These are phyloP conservation scores for Myochromella boudieri DNA, from an alignment of 768 basidiomycete species.

Conservation along the genomic window DNA sequence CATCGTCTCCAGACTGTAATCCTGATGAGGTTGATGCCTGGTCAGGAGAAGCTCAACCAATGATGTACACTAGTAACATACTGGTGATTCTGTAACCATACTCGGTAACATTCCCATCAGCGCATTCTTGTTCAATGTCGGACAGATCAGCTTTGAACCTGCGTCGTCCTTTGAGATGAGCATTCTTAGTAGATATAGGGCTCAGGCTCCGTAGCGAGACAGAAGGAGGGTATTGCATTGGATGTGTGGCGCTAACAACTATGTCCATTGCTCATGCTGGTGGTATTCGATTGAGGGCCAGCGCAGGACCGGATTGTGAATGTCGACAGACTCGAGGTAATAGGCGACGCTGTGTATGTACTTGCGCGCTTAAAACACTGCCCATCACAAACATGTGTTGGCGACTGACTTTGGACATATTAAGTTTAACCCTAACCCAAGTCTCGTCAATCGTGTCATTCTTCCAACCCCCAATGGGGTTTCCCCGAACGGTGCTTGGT, in stretches of 20 bases:
- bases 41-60: not conserved
- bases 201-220: not conserved
- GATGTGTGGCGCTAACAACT: conserved; percentile 3
- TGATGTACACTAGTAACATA: conserved; percentile 23
- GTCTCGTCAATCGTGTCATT: no score
- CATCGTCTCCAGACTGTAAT: conserved; percentile 58
- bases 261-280: conserved; percentile 5
- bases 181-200: conserved; percentile 30
- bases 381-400: no score
- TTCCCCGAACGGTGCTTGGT: no score
- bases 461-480: no score
- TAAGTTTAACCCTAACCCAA: no score
- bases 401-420: no score
- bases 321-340: not conserved
- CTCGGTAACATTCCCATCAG: conserved; percentile 30
- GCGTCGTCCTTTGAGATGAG: conserved; percentile 53
- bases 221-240: not conserved
- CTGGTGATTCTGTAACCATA: conserved; percentile 41
- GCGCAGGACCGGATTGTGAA: conserved; percentile 3
- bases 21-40: conserved; percentile 32
- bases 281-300: not conserved
- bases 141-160: conserved; percentile 58
- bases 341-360: no score
- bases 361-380: no score
- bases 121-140: conserved; percentile 40